Evolutionary conservation across 2,329 filamentous ascomycete species (phyloP).

Genomic region (Botrytis tulipae): DNA sequence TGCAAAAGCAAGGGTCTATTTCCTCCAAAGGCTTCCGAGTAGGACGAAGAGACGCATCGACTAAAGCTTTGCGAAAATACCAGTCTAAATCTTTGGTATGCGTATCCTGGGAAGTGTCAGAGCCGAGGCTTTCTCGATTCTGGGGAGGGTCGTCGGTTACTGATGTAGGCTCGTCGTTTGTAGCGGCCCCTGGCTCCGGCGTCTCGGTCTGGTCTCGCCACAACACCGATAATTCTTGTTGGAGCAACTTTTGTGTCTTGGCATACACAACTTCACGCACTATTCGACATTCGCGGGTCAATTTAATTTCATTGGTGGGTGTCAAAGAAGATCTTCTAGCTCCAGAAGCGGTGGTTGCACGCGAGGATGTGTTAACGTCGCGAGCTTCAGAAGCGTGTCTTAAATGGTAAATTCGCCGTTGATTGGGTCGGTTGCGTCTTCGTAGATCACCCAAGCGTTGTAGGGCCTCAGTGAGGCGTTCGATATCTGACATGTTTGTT

Average conservation of each 20-base stretch:
- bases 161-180: neutral
- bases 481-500: neutral
- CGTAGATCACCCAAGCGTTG: neutral
- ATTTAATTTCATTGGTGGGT: neutral
- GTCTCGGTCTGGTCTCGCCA: neutral
- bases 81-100: neutral
- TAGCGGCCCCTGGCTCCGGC: too few species aligned
- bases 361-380: neutral
- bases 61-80: neutral
- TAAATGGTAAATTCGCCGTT: neutral
- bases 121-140: neutral
- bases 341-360: neutral
- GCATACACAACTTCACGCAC: neutral
- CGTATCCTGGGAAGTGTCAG: too few species aligned
- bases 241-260: neutral
- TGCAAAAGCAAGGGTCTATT: neutral
- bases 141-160: neutral
- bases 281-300: neutral
- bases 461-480: neutral
- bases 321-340: neutral
- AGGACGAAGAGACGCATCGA: neutral
- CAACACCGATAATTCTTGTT: neutral
- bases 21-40: neutral
- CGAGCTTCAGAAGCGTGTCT: neutral
- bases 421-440: neutral